Evolutionary conservation across 163 green algal genomes (phyloP).

Genomic region (Coccomyxa subellipsoidea): DNA sequence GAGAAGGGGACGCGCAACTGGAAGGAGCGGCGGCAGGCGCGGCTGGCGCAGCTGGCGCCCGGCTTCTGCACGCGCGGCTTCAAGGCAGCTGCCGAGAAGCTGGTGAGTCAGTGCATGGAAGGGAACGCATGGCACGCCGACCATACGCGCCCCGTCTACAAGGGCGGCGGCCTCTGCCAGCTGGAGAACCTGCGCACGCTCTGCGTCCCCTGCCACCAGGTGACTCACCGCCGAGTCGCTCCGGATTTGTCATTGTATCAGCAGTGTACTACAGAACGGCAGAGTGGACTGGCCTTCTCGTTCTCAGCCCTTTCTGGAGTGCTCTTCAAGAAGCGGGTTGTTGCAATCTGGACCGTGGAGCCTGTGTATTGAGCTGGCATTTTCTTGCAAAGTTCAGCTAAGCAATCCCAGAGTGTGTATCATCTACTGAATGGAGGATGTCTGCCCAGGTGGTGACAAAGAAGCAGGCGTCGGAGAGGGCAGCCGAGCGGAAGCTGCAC

Average conservation of each 20-base stretch:
- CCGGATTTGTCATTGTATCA: not conserved
- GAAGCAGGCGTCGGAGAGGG: slow-evolving; percentile 58
- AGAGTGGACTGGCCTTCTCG: not conserved
- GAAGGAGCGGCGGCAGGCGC: not conserved
- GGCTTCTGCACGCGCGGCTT: slow-evolving; percentile 32
- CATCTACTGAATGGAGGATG: not conserved
- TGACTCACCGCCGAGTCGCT: not conserved
- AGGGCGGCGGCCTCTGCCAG: slow-evolving; percentile 84
- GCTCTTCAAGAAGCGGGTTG: no score
- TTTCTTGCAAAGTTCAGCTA: not conserved
- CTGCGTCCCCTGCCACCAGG: slow-evolving; percentile 85
- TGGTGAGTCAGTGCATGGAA: slow-evolving; percentile 51
- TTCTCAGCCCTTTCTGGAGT: no score
- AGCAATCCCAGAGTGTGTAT: not conserved
- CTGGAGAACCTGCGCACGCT: slow-evolving; percentile 94
- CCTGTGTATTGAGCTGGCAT: not conserved
- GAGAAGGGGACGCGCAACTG: slow-evolving; percentile 38
- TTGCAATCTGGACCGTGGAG: no score
- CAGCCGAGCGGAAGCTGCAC: slow-evolving; percentile 25
- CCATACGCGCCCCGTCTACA: slow-evolving; percentile 86
- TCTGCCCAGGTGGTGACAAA: slow-evolving; percentile 60
- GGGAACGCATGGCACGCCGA: slow-evolving; percentile 78
- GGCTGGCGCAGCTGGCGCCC: slow-evolving; percentile 14
- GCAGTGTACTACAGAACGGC: not conserved
- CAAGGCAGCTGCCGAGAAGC: slow-evolving; percentile 39